These are phyloP conservation scores for Tephrocybe sp. DNA, from an alignment of 768 basidiomycete species.

Conservation along the genomic window DNA sequence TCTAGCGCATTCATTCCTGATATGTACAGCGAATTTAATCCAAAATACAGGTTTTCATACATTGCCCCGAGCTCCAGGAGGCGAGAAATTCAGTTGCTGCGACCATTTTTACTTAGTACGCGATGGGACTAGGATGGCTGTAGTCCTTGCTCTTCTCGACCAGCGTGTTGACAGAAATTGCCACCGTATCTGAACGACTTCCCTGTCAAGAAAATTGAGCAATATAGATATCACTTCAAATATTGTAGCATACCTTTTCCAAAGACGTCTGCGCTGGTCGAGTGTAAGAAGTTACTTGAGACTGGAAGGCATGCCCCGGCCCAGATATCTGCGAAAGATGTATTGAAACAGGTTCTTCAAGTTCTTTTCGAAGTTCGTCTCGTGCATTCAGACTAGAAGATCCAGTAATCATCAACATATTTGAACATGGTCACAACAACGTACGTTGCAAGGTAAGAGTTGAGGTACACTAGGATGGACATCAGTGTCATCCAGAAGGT, in stretches of 20 bases:
- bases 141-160: constrained; percentile 6
- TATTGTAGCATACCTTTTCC: constrained; percentile 11
- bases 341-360: constrained; percentile 37
- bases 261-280: background rate
- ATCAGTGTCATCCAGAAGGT: background rate
- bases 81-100: no score
- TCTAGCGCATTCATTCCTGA: no score
- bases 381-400: constrained; percentile 43
- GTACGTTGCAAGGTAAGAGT: constrained; percentile 51
- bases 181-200: constrained; percentile 9
- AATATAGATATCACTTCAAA: background rate
- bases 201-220: background rate
- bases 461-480: constrained; percentile 46
- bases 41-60: no score
- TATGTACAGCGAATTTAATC: no score
- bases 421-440: constrained; percentile 1
- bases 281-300: background rate
- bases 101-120: no score
- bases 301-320: constrained; percentile 4
- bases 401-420: background rate
- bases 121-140: no score
- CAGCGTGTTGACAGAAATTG: constrained; percentile 14
- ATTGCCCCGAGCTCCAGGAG: no score
- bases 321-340: constrained; percentile 36
- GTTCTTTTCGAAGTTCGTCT: constrained; percentile 31